These are phyloP conservation scores for Tolypocladium pustulatum DNA, from an alignment of 2,329 filamentous ascomycete genomes.

Conservation along the genomic window DNA sequence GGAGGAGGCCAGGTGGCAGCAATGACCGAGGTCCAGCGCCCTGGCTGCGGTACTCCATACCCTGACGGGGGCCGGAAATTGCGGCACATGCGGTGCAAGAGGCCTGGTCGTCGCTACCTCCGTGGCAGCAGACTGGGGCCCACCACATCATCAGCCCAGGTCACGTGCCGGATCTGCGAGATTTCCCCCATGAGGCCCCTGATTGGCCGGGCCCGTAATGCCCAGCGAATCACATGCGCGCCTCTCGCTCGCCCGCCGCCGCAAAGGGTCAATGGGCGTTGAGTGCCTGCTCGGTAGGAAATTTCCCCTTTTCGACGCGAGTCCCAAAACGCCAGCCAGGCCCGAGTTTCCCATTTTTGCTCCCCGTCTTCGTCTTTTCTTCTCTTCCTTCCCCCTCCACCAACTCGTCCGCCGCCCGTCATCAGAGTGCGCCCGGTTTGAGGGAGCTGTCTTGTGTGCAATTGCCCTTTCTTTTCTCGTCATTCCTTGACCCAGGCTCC, in stretches of 20 bases:
- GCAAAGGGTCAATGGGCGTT: constrained; percentile 3
- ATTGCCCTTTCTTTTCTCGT: constrained; percentile 3
- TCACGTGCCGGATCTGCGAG: constrained; percentile 2
- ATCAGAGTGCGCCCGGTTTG: constrained; percentile 9
- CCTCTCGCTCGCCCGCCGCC: neutral
- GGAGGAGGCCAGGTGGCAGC: neutral
- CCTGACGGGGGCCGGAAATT: neutral
- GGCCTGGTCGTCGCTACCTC: neutral
- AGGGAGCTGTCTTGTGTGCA: constrained; percentile 11
- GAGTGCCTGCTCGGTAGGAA: constrained; percentile 5
- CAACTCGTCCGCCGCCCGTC: neutral
- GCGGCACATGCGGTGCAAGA: neutral
- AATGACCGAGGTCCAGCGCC: neutral
- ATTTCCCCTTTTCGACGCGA: constrained; percentile 26
- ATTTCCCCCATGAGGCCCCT: neutral
- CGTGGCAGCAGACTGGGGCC: neutral
- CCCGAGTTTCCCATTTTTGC: neutral
- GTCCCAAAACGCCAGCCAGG: constrained; percentile 3
- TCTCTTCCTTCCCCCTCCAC: constrained; percentile 11
- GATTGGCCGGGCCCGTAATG: constrained; percentile 10
- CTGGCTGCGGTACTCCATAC: neutral
- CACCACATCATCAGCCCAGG: neutral
- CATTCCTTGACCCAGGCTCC: neutral
- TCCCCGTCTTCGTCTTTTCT: constrained; percentile 8
- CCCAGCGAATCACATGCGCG: constrained; percentile 22